Evolutionary conservation across 257 asterid species (phyloP).

Genomic region (Echites panduratus): DNA sequence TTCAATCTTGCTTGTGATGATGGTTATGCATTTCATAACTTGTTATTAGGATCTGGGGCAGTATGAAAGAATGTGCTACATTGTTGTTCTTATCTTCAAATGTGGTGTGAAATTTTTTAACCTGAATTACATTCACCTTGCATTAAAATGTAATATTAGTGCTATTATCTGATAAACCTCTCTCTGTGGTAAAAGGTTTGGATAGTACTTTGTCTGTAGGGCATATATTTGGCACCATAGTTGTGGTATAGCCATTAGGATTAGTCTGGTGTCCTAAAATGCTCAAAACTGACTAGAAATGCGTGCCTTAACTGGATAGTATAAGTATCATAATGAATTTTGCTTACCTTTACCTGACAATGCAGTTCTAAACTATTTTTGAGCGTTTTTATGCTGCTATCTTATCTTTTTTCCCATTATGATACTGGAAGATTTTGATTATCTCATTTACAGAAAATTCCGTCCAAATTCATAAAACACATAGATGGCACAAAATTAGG

Average conservation of each 20-base stretch:
- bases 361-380: neutral
- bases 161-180: neutral
- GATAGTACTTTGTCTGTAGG: neutral
- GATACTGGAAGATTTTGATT: slow-evolving; percentile 3
- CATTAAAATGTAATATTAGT: neutral
- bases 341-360: neutral
- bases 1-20: neutral
- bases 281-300: no score
- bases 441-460: slow-evolving; percentile 52
- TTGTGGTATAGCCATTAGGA: no score
- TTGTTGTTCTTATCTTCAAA: neutral
- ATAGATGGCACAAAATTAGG: slow-evolving; percentile 34
- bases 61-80: neutral
- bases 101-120: neutral
- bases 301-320: neutral
- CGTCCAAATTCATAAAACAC: slow-evolving; percentile 45
- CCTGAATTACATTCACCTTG: neutral
- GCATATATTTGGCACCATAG: neutral
- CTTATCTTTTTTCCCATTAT: slow-evolving; percentile 9
- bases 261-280: neutral
- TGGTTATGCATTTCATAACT: slow-evolving; percentile 1
- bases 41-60: neutral
- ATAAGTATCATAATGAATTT: neutral
- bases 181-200: neutral
- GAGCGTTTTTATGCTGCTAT: neutral